phyloP scores from a whole-genome alignment of 164 flowering plant genomes.

The Tetracentron sinense region DNA sequence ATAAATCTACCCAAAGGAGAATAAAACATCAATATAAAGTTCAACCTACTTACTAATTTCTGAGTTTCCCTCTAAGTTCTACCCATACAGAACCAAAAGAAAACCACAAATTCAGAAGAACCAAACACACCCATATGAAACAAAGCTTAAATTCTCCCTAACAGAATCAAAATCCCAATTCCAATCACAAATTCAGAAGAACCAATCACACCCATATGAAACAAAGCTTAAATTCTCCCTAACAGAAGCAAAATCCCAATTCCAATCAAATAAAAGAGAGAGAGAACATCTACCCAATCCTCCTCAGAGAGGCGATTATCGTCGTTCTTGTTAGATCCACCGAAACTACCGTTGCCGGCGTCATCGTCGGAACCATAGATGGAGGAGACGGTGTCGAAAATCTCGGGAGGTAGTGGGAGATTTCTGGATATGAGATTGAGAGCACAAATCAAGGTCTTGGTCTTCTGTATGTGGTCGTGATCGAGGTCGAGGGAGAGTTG shows the following conservation, averaged over 20 bases:
- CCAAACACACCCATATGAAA: background rate
- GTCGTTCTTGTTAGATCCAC: constrained; percentile 4
- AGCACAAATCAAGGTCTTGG: constrained; percentile 76
- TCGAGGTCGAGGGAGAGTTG: constrained; percentile 28
- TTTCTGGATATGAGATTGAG: constrained; percentile 78
- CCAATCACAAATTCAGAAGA: background rate
- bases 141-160: too few relatives aligned
- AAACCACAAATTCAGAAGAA: background rate
- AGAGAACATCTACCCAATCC: constrained; percentile 2
- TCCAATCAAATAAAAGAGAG: background rate
- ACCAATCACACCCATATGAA: background rate
- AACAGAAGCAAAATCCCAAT: background rate
- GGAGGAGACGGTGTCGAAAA: constrained; percentile 55
- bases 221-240: background rate
- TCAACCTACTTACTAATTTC: background rate
- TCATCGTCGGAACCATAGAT: constrained; percentile 38
- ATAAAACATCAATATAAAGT: too few relatives aligned
- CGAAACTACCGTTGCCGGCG: constrained; percentile 3
- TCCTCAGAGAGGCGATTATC: background rate
- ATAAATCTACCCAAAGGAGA: too few relatives aligned
- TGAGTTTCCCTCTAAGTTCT: too few relatives aligned
- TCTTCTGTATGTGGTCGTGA: constrained; percentile 32
- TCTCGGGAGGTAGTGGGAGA: constrained; percentile 78
- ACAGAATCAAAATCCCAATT: background rate
- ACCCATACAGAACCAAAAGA: too few relatives aligned